Base-by-base conservation (phyloP, 108 stramenopile species). In the Fragilariopsis cylindrus region DNA sequence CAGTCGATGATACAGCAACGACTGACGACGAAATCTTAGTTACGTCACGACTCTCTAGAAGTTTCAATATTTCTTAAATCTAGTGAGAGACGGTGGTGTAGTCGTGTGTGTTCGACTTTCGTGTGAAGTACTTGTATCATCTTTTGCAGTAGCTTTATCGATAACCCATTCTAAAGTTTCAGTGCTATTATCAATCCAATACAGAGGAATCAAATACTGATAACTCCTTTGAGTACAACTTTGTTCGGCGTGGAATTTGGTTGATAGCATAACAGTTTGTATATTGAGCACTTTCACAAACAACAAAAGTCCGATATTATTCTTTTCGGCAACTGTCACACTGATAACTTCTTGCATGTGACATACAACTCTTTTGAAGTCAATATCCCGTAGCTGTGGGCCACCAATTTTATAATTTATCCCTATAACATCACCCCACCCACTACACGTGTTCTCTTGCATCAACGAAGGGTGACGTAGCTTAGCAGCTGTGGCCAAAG, bases 171-270 rank as follows among this genome's bases (percentile, higher is more conserved):
- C 45, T 53, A 68, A 48, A n/a, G 79, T 46, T 21, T 69, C 53
- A 9, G 50, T 57, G 21, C 76, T 84, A 52, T 79, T 73, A 30
- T 81, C 74, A 12, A 91, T 71, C 90, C 90, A 93, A 8, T 50
- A 46, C 8, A 91, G 48, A 0, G 92, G 92, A 16, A 94, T 53
- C 18, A 94, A 63, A 67, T 84, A 94, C 44, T 88, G 85, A 68
- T 90, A 90, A 50, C 72, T 79, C 39, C 85, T 63, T 70, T 94
- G 92, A 15, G 90, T 88, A 56, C 85, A 83, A 53, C 85, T 77
- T 63, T 75, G 63, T 80, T 93, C 92, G 30, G 88, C 88, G 69
- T 91, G 85, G 13, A 76, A 65, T 18, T 45, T 45, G 43, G n/a
- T 47, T 18, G 46, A 47, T n/a, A 18, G 43, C 16, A 44, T 7